Percentiles rank a stretch among this genome's conserved stretches.
phyloP scores from a whole-genome alignment of 148 eudicot genomes.

The Spergularia marina region DNA sequence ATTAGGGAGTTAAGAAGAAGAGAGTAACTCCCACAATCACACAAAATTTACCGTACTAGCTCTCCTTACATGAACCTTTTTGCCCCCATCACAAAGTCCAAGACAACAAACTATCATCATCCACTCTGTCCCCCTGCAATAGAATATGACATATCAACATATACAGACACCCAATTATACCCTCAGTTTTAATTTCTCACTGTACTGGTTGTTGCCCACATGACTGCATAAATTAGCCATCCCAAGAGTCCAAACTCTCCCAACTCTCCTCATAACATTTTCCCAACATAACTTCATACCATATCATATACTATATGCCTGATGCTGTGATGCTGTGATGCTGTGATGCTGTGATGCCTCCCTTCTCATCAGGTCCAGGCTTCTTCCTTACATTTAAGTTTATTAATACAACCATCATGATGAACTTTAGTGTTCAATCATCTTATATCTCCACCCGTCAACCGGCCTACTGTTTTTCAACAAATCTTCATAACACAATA shows the following conservation, averaged over 20 bases:
- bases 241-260: background rate
- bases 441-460: background rate
- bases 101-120: conserved; percentile 55
- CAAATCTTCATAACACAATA: background rate
- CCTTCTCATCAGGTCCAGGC: conserved; percentile 25
- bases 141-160: conserved; percentile 60
- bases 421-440: background rate
- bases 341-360: background rate
- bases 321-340: background rate
- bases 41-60: background rate
- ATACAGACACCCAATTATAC: conserved; percentile 37
- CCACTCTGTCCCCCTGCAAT: conserved; percentile 47
- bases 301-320: background rate
- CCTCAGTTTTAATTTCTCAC: conserved; percentile 26
- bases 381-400: conserved; percentile 30
- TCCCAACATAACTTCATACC: background rate
- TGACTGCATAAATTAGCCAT: conserved; percentile 21
- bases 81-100: conserved; percentile 31
- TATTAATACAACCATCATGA: background rate
- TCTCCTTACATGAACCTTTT: background rate
- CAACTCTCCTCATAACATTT: background rate
- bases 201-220: conserved; percentile 8
- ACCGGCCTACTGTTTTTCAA: no score
- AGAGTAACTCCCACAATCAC: background rate
- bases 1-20: background rate